Evolutionary conservation across 495 filamentous ascomycete genomes (phyloP).

Genomic region (Penicillium cataractarum): DNA sequence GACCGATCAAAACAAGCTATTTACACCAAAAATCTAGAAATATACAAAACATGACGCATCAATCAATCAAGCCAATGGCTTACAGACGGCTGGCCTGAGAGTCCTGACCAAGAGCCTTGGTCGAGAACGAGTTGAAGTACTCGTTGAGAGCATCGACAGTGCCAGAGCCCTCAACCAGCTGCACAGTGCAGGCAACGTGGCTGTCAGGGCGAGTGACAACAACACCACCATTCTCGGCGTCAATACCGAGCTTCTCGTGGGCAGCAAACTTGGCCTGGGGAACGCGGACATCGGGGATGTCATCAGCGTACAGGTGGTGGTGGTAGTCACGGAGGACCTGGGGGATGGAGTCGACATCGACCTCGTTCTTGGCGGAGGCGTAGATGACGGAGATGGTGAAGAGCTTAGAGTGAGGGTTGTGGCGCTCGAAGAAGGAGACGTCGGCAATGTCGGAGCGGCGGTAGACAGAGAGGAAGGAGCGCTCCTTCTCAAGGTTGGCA

Average conservation of each 20-base stretch:
- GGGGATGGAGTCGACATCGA: slow-evolving; percentile 71
- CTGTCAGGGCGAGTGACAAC: slow-evolving; percentile 85
- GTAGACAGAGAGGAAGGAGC: slow-evolving; percentile 71
- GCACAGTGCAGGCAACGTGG: slow-evolving; percentile 77
- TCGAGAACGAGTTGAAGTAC: slow-evolving; percentile 74
- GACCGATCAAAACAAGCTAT: slow-evolving; percentile 30
- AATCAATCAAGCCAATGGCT: not conserved
- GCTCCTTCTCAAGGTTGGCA: slow-evolving; percentile 60
- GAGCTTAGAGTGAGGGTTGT: slow-evolving; percentile 82
- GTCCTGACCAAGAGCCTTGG: slow-evolving; percentile 47
- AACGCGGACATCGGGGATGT: slow-evolving; percentile 72
- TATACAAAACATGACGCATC: slow-evolving; percentile 22
- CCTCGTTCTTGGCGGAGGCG: slow-evolving; percentile 59
- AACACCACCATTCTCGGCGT: slow-evolving; percentile 72
- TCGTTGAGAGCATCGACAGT: slow-evolving; percentile 81
- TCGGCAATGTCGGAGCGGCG: slow-evolving; percentile 59
- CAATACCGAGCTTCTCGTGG: slow-evolving; percentile 84
- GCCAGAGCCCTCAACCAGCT: slow-evolving; percentile 71
- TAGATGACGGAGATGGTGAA: slow-evolving; percentile 78
- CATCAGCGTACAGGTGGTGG: slow-evolving; percentile 85
- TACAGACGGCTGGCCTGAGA: slow-evolving; percentile 46
- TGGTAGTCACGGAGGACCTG: slow-evolving; percentile 70
- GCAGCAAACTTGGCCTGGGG: slow-evolving; percentile 71
- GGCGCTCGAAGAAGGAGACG: slow-evolving; percentile 77
- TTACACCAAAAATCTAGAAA: slow-evolving; percentile 24